Evolutionary conservation across 768 basidiomycete species (phyloP), one percentile per base, ranked within the genome.

Genomic region (Boletus pseudo-olivaceus): DNA sequence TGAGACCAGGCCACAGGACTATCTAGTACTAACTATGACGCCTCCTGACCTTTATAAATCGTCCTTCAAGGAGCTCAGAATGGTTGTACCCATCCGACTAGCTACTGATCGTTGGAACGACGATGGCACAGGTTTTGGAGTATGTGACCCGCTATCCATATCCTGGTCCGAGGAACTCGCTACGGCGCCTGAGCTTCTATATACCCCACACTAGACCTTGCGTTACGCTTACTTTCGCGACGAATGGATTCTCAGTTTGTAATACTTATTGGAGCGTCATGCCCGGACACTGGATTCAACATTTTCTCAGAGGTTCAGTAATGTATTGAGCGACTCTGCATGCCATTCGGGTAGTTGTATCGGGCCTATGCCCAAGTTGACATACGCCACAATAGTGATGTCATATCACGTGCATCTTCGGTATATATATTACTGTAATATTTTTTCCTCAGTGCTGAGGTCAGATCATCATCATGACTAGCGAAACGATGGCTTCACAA

Each of bases 1-100:
- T 53, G 19, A 37, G 26, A 23, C 17, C 4, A 7, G 33, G n/a
- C 14, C 30, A n/a, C 52, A 89, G 87, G 88, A 90, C 60, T 87
- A 75, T 64, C 68, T 90, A 47, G 73, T 89, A 17, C 68, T 90
- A 20, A 79, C 82, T 1, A 74, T 86, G 67, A 75, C 72, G 0
- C 85, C 88, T 4, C 75, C 77, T 11, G 83, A 88, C 53, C 75
- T 76, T 17, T 61, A 65, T 17, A 82, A 80, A 60, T 74, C 79
- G 1, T 74, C 80, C 0, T 87, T 89, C 66, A 68, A 64, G 41
- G 85, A 87, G 42, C 68, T 87, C 40, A 80, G 87, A 10, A 75
- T 78, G 50, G 75, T 80, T 17, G 73, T 89, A n/a, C 85, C 86
- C 6, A 71, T 90, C 19, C 79, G 80, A 12, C 71, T 90, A 10